These are phyloP conservation scores for Coemansia sp. DNA, from an alignment of 192 early-diverging fungal species.

Conservation along the genomic window DNA sequence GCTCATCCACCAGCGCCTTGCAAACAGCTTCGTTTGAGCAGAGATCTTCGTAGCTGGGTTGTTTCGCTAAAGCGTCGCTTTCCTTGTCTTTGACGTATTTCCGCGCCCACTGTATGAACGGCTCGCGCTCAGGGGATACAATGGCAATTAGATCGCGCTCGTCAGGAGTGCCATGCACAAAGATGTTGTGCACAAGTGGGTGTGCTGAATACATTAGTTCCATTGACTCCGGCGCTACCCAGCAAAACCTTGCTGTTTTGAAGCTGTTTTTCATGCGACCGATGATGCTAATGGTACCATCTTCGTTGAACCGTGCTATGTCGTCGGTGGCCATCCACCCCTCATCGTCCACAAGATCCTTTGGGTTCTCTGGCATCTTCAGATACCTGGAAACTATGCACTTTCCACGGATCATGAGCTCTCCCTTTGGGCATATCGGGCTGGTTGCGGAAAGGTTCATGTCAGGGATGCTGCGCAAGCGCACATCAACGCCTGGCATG, in stretches of 20 bases:
- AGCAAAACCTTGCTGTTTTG: slow-evolving; percentile 78
- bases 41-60: slow-evolving; percentile 47
- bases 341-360: slow-evolving; percentile 62
- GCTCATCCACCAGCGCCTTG: slow-evolving; percentile 58
- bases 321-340: slow-evolving; percentile 86
- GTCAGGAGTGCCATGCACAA: slow-evolving; percentile 82
- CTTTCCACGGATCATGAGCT: slow-evolving; percentile 75
- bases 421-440: slow-evolving; percentile 75
- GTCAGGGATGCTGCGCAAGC: slow-evolving; percentile 79
- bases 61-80: not conserved
- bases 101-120: slow-evolving; percentile 64
- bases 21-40: slow-evolving; percentile 53
- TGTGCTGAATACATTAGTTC: slow-evolving; percentile 71
- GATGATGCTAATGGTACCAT: slow-evolving; percentile 69
- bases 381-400: slow-evolving; percentile 76
- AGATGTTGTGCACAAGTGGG: slow-evolving; percentile 75
- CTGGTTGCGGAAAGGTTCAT: slow-evolving; percentile 78
- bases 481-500: slow-evolving; percentile 66
- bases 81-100: not conserved
- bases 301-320: slow-evolving; percentile 65
- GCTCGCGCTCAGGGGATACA: slow-evolving; percentile 71
- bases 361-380: slow-evolving; percentile 71
- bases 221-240: slow-evolving; percentile 85
- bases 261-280: slow-evolving; percentile 74
- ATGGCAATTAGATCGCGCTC: slow-evolving; percentile 78